Evolutionary conservation across 2,329 filamentous ascomycete species (phyloP).

Genomic region (Kalaharituber pfeilii): DNA sequence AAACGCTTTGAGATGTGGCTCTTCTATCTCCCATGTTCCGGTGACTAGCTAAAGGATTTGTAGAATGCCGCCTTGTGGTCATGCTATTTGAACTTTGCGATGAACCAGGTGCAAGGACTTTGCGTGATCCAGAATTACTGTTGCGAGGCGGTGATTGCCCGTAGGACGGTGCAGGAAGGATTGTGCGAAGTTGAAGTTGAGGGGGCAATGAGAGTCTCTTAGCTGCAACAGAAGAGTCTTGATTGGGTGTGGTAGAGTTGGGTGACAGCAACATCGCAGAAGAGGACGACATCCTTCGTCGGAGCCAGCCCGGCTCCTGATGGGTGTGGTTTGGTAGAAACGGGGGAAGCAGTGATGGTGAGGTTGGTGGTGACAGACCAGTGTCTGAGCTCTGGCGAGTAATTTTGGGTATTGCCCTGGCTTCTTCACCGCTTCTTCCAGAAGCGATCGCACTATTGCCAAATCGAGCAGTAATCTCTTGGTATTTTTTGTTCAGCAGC

Average conservation of each 20-base stretch:
- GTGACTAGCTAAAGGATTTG: not conserved
- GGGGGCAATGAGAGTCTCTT: slow-evolving; percentile 4
- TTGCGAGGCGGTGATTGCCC: not conserved
- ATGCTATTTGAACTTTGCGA: not conserved
- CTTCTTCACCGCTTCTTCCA: not conserved
- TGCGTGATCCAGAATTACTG: not conserved
- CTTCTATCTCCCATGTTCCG: not conserved
- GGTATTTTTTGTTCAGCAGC: slow-evolving; percentile 19
- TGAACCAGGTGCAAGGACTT: not conserved
- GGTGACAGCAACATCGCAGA: not conserved
- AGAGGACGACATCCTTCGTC: not conserved
- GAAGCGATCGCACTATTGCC: not conserved
- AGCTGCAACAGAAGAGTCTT: not conserved
- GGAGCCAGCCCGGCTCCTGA: not conserved
- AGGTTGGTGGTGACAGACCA: not conserved
- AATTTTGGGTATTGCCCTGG: not conserved
- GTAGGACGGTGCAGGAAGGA: slow-evolving; percentile 11
- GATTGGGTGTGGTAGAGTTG: not conserved
- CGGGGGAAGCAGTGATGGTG: not conserved
- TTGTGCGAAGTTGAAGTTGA: slow-evolving; percentile 15
- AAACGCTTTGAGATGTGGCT: not conserved
- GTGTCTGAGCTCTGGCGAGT: not conserved
- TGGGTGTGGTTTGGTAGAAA: not conserved
- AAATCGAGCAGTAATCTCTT: slow-evolving; percentile 1
- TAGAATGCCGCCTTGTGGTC: not conserved